Evolutionary conservation across 73 alveolate genomes (phyloP).

Genomic region (Breviolum minutum): DNA sequence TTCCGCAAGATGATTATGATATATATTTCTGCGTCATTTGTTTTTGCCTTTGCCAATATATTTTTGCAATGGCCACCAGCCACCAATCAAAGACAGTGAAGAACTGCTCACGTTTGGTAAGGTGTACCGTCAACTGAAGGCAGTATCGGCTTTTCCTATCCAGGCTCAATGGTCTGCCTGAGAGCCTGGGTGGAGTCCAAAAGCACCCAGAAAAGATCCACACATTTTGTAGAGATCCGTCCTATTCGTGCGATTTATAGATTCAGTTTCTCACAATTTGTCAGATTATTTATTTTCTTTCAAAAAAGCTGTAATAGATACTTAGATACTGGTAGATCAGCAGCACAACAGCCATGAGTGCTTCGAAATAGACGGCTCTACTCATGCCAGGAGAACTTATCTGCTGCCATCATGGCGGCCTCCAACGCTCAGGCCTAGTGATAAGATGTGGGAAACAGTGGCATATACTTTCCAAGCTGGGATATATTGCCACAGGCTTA

Average conservation of each 20-base stretch:
- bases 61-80: neutral
- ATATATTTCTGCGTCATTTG: too few relatives aligned
- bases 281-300: neutral
- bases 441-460: too few relatives aligned
- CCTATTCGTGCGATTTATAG: neutral
- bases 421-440: constrained; percentile 64
- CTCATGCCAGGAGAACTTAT: constrained; percentile 38
- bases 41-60: neutral
- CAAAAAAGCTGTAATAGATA: neutral
- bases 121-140: constrained; percentile 84
- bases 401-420: constrained; percentile 81
- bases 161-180: constrained; percentile 43
- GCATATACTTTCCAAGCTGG: too few relatives aligned
- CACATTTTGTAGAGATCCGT: too few relatives aligned
- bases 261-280: too few relatives aligned
- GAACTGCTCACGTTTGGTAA: neutral
- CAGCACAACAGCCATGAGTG: neutral
- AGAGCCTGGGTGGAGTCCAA: neutral
- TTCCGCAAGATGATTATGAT: neutral
- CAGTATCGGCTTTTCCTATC: constrained; percentile 70
- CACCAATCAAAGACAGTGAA: neutral
- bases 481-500: too few relatives aligned
- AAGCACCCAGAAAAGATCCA: too few relatives aligned
- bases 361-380: neutral
- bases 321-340: too few relatives aligned